These are phyloP conservation scores for Lachancea sp. DNA, from an alignment of 805 yeast genomes.

Conservation along the genomic window DNA sequence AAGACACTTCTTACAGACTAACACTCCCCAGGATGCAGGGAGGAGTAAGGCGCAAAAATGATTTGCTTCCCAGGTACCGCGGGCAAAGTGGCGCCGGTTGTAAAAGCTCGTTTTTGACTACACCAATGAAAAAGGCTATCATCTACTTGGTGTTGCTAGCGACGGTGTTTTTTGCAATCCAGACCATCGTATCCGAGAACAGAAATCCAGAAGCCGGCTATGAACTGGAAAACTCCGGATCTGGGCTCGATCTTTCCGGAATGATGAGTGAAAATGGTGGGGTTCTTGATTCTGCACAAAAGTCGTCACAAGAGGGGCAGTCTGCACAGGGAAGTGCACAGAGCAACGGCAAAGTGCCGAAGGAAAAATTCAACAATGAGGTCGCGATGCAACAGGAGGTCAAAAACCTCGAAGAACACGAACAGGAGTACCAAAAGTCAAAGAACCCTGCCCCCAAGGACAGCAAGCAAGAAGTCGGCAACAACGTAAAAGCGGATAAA, in stretches of 20 bases:
- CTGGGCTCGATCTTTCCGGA: background rate
- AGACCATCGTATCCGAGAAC: slow-evolving; percentile 22
- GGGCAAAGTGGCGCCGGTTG: slow-evolving; percentile 14
- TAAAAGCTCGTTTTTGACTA: slow-evolving; percentile 34
- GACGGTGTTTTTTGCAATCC: slow-evolving; percentile 32
- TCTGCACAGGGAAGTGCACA: background rate
- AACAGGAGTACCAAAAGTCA: slow-evolving; percentile 12
- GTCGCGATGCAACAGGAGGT: slow-evolving; percentile 28
- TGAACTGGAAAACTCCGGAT: slow-evolving; percentile 24
- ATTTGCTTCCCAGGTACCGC: slow-evolving; percentile 38
- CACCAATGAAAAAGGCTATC: slow-evolving; percentile 43
- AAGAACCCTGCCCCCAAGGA: slow-evolving; percentile 3
- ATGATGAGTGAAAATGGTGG: background rate
- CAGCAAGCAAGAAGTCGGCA: slow-evolving; percentile 10
- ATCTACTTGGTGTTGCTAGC: slow-evolving; percentile 35
- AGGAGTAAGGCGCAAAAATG: slow-evolving; percentile 31
- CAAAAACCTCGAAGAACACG: slow-evolving; percentile 24
- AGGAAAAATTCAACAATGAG: slow-evolving; percentile 27
- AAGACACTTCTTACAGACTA: background rate
- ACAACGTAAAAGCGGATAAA: slow-evolving; percentile 12
- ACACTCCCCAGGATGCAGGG: slow-evolving; percentile 25
- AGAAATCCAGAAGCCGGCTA: slow-evolving; percentile 14
- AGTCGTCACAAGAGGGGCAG: slow-evolving; percentile 1
- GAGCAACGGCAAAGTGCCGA: slow-evolving; percentile 13
- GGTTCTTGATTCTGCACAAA: background rate